Base-by-base conservation (phyloP, 352 stramenopile species). In the Phytophthora constricta region DNA sequence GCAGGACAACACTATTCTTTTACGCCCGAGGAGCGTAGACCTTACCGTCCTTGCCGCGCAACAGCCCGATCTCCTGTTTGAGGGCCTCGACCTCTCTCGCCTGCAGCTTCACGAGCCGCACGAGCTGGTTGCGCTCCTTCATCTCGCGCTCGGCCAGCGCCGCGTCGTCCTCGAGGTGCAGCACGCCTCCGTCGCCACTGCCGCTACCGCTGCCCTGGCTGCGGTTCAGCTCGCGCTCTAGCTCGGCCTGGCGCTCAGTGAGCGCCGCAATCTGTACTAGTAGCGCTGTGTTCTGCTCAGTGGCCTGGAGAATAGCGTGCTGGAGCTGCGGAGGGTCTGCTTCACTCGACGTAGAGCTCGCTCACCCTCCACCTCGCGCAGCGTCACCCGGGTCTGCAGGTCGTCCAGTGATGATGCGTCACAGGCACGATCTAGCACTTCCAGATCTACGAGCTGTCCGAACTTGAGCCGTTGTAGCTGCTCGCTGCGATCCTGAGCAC, bases 61-160 rank as follows among this genome's bases (percentile, higher is more conserved):
- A 65, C 58, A 97, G 79, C 3, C 81, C 79, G 25, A 97, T 93
- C 71, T 98, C 92, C 53, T 93, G 78, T 62, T 96, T 96, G 43
- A 98, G 82, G 13, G 89, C 90, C 55, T 98, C 91, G 11, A 98
- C 76, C 60, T 98, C 93, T 34, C 89, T 86, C 31, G 84, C 84
- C 74, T 98, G 94, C 25, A 98, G 78, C 64, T 97, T 97, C 13
- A 98, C 90, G 23, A 97, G 77, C 25, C 88, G 77, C 16, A 96
- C 87, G 20, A 98, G 79, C 28, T 96, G 93, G 67, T 91, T 94
- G 55, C 88, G 88, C 74, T 98, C 93, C 55, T 81, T 79, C 72
- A 91, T 88, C 70, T 98, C 93, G 28, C 82, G 74, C 61, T 91
- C 79, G 11, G 73, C 51, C n/a, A 76, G 20, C 20, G 53, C 68